phyloP scores from a whole-genome alignment of 2,329 filamentous ascomycete species.

The Monosporascus cannonballus region DNA sequence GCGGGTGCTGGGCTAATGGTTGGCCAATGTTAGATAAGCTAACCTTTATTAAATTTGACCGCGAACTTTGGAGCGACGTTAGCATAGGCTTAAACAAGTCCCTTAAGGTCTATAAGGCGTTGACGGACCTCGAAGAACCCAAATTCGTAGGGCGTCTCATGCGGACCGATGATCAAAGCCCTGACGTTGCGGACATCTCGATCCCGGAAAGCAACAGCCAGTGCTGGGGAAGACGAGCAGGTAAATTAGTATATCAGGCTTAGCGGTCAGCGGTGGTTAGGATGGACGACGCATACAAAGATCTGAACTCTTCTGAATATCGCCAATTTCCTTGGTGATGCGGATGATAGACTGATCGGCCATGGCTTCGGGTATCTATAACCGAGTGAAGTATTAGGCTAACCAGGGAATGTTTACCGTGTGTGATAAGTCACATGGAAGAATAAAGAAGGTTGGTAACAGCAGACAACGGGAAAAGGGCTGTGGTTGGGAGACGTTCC shows the following conservation, averaged over 20 bases:
- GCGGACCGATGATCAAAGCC: conserved; percentile 84
- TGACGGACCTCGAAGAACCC: conserved; percentile 84
- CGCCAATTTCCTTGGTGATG: conserved; percentile 83
- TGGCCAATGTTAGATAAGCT: conserved; percentile 1
- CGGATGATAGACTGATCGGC: conserved; percentile 83
- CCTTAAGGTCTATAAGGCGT: neutral
- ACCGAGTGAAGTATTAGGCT: conserved; percentile 3
- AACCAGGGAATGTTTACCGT: neutral
- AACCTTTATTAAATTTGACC: conserved; percentile 72
- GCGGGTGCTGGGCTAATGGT: neutral
- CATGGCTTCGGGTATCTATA: conserved; percentile 39
- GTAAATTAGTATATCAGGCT: conserved; percentile 13
- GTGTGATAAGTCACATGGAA: no score
- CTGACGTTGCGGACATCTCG: conserved; percentile 82
- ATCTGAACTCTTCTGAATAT: conserved; percentile 77
- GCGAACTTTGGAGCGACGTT: conserved; percentile 52
- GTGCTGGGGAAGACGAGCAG: conserved; percentile 43
- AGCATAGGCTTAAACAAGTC: conserved; percentile 13
- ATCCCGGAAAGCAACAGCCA: conserved; percentile 83
- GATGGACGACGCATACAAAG: conserved; percentile 58
- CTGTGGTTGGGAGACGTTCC: no score
- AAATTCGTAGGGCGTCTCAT: conserved; percentile 93
- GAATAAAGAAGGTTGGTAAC: no score
- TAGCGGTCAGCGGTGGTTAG: neutral
- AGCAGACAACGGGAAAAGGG: no score